Percentiles rank a stretch among this genome's conserved stretches.
Conservation (phyloP, 1,284 basidiomycete species). For the Microbotryum saponariae region DNA sequence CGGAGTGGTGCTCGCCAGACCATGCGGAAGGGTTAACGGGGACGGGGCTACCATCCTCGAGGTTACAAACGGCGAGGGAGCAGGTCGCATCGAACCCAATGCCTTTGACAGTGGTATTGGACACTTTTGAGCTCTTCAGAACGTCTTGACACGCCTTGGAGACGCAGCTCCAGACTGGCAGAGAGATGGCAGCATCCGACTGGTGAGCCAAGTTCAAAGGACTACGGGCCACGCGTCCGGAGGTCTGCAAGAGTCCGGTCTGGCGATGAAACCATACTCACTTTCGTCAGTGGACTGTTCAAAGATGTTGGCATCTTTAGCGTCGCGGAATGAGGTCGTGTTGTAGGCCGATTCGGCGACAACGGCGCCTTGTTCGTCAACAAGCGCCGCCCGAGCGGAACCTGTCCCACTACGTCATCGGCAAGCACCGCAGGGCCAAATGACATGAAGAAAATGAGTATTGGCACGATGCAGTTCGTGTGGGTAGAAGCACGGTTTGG, state of each 20-base stretch:
- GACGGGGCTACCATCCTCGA: conserved; percentile 61
- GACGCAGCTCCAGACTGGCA: conserved; percentile 68
- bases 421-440: background rate
- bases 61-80: conserved; percentile 78
- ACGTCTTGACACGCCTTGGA: conserved; percentile 61
- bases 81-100: conserved; percentile 96
- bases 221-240: background rate
- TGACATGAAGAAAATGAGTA: background rate
- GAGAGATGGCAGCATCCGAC: background rate
- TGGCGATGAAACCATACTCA: conserved; percentile 8
- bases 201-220: background rate
- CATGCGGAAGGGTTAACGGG: conserved; percentile 67
- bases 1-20: conserved; percentile 43
- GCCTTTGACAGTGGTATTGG: conserved; percentile 66
- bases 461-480: background rate
- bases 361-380: conserved; percentile 66
- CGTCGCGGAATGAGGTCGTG: conserved; percentile 77
- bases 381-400: conserved; percentile 79
- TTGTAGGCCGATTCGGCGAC: conserved; percentile 68
- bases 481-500: background rate
- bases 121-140: conserved; percentile 56
- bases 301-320: conserved; percentile 80
- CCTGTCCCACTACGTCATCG: conserved; percentile 62
- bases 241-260: background rate
- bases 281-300: conserved; percentile 63